Conservation (phyloP, 768 basidiomycete genomes). For the Agrocybe pediades region DNA sequence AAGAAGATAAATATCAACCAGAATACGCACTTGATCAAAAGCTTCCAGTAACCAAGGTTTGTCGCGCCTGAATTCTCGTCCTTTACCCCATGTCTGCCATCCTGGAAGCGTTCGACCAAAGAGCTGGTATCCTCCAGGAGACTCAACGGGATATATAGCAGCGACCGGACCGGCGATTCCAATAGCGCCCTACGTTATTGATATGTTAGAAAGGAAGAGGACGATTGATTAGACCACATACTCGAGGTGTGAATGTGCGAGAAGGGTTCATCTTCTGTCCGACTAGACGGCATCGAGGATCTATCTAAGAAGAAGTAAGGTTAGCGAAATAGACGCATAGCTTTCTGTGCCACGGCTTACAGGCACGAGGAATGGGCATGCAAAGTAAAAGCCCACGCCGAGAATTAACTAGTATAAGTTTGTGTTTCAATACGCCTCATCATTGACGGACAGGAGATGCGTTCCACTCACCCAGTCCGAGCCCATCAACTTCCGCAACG, state of each 20-base stretch:
- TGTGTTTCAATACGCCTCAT: background rate
- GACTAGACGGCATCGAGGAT: constrained; percentile 57
- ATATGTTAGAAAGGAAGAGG: background rate
- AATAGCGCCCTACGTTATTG: constrained; percentile 53
- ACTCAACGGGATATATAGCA: constrained; percentile 67
- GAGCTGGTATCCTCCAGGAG: constrained; percentile 67
- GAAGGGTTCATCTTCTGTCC: constrained; percentile 81
- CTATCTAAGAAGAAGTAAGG: constrained; percentile 37
- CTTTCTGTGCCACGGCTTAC: constrained; percentile 31
- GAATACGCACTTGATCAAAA: constrained; percentile 57
- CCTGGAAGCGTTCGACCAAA: constrained; percentile 64
- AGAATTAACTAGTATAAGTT: constrained; percentile 19
- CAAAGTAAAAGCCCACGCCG: constrained; percentile 66
- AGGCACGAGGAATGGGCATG: constrained; percentile 63
- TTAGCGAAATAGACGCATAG: background rate
- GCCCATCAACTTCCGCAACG: constrained; percentile 43
- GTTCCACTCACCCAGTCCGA: constrained; percentile 48
- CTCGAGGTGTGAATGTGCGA: constrained; percentile 63
- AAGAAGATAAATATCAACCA: background rate
- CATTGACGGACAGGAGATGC: background rate
- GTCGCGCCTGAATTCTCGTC: constrained; percentile 42
- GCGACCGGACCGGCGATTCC: constrained; percentile 68
- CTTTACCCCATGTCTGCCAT: constrained; percentile 67
- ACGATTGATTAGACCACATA: constrained; percentile 22
- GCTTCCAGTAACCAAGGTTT: constrained; percentile 61